Evolutionary conservation across 2,329 filamentous ascomycete genomes (phyloP).

Genomic region (Fusarium keratoplasticum): DNA sequence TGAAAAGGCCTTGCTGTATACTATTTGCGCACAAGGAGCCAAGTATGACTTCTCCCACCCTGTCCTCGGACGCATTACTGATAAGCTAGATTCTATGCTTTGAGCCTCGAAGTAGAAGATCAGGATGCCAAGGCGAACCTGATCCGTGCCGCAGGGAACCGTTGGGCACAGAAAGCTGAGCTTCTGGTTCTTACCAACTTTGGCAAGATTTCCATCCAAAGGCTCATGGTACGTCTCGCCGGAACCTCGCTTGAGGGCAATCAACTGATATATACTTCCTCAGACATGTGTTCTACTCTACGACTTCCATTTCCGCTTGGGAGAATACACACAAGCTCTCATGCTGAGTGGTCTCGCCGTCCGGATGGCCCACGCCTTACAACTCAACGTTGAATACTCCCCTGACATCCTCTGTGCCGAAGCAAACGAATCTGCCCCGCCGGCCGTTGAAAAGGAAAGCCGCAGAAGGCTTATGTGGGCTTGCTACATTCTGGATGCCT

Average conservation of each 20-base stretch:
- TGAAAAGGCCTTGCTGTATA: conserved; percentile 51
- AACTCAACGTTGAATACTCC: conserved; percentile 53
- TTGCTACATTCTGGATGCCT: conserved; percentile 55
- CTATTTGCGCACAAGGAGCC: conserved; percentile 54
- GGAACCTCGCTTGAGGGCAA: not conserved
- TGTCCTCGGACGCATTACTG: conserved; percentile 1
- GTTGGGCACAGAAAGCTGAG: conserved; percentile 54
- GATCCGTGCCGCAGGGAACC: conserved; percentile 50
- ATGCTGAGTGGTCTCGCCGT: conserved; percentile 56
- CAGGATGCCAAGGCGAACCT: conserved; percentile 44
- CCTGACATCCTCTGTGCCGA: conserved; percentile 54
- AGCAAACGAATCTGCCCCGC: conserved; percentile 44
- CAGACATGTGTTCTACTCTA: conserved; percentile 54
- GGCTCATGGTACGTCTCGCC: conserved; percentile 50
- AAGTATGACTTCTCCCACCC: conserved; percentile 43
- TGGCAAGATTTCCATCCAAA: conserved; percentile 54
- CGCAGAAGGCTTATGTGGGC: conserved; percentile 57
- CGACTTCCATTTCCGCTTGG: conserved; percentile 54
- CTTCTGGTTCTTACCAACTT: conserved; percentile 51
- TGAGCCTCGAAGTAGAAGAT: conserved; percentile 47
- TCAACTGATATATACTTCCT: not conserved
- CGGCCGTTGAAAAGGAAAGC: conserved; percentile 53
- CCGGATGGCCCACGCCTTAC: conserved; percentile 56
- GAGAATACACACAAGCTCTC: conserved; percentile 54
- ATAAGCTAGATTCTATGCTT: conserved; percentile 49